Percentiles rank a stretch among this genome's conserved stretches.
These are phyloP conservation scores for Trichoderma afroharzianum DNA, from an alignment of 2,329 filamentous ascomycete species.

Conservation along the genomic window DNA sequence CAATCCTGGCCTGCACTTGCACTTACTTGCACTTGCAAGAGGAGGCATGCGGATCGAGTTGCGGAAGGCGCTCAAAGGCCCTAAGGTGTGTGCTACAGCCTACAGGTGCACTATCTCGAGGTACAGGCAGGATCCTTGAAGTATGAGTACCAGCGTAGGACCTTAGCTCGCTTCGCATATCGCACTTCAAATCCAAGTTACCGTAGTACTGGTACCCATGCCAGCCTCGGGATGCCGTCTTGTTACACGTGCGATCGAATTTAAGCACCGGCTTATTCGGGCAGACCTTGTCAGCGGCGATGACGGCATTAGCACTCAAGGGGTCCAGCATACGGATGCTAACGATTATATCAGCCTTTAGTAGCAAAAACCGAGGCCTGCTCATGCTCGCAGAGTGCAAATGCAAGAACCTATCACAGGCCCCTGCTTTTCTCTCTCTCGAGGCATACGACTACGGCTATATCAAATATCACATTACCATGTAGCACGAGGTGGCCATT, in stretches of 20 bases:
- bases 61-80: not conserved
- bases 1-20: not conserved
- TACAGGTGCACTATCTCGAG: not conserved
- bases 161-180: not conserved
- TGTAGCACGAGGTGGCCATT: not conserved
- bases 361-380: not conserved
- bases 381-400: not conserved
- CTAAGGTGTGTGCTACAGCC: not conserved
- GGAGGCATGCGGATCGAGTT: not conserved
- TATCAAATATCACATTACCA: conserved; percentile 1
- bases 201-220: not conserved
- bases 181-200: not conserved
- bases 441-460: not conserved
- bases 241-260: not conserved
- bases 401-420: not conserved
- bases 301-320: not conserved
- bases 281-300: not conserved
- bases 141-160: not conserved
- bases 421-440: not conserved
- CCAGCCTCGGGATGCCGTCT: not conserved
- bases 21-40: not conserved
- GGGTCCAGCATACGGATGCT: not conserved
- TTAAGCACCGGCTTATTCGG: conserved; percentile 6
- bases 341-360: not conserved
- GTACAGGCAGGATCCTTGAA: not conserved